Evolutionary conservation across 2,329 filamentous ascomycete species (phyloP), one percentile per base, ranked within the genome.

Genomic region (Davidsoniella virescens): DNA sequence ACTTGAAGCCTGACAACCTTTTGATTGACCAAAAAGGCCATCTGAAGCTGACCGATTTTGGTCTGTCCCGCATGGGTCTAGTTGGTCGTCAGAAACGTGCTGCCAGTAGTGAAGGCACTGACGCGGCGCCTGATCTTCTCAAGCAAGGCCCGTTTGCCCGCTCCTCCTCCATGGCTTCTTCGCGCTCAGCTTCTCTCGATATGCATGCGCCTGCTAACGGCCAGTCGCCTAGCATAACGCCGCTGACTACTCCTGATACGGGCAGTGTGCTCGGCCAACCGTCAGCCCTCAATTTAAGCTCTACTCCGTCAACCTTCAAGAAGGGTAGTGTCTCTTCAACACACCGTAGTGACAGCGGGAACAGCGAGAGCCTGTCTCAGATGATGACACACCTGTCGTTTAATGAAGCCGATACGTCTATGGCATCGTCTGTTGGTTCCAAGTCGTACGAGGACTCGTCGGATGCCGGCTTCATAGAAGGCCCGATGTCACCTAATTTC

Each of bases 21-120:
- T 74, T 98, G 48, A 98, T 98, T 58, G 93, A 98, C 61, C 87
- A 93, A 59, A 94, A 87, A 60, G 92, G 92, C 2, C 92, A 98
- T 66, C 69, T 98, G 52, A 98, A 98, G 65, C 71, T 98, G 58
- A 98, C 93, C 1, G 92, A 98, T 63, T 98, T 98, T 67, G 92
- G 92, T 54, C 71, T 98, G 23, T 98, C 92, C 10, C 81, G 92
- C 25, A 96, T 98, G 90, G 93, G 92, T 62, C 71, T 98, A 55
- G 84, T 98, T 54, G 92, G 92, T 53, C 84, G 92, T 59, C 92
- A 98, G 66, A 96, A 98, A 69, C 80, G 92, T 59, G 87, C 90
- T 18, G 71, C 95, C 44, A 92, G 82, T 61, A 80, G 75, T 67
- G 76, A 74, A 61, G 70, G 79, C 25, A 78, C 80, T 29, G 90